Conservation (phyloP, 768 basidiomycete species). For the Lentinula edodes region DNA sequence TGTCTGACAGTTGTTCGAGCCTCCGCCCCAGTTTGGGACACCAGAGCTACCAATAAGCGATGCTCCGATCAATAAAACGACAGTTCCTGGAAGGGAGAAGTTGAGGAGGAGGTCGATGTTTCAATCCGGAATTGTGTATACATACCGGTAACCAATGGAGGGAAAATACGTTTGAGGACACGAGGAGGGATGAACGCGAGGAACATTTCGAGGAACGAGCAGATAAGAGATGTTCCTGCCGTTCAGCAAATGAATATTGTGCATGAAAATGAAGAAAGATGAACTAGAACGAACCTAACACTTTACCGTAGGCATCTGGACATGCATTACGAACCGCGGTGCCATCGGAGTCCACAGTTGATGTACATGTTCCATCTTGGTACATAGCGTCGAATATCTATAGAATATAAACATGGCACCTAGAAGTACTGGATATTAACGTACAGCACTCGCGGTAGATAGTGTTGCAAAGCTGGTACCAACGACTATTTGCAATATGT, state of each 20-base stretch:
- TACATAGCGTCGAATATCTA: conserved; percentile 78
- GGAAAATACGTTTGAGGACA: conserved; percentile 62
- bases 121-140: neutral
- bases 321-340: conserved; percentile 54
- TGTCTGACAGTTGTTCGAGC: conserved; percentile 62
- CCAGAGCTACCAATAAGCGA: conserved; percentile 73
- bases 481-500: conserved; percentile 45
- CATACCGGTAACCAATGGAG: conserved; percentile 71
- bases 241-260: neutral
- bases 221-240: conserved; percentile 68
- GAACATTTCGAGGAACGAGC: conserved; percentile 75
- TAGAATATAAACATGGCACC: neutral
- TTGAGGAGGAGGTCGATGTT: neutral
- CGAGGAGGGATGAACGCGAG: conserved; percentile 70
- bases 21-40: conserved; percentile 79
- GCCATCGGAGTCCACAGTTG: conserved; percentile 51
- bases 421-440: neutral
- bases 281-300: conserved; percentile 45
- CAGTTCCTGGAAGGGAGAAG: conserved; percentile 44
- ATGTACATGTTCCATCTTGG: conserved; percentile 70
- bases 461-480: conserved; percentile 79
- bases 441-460: conserved; percentile 62
- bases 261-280: neutral
- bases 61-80: conserved; percentile 76
- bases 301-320: conserved; percentile 76